A percentile compares a stretch with the other conserved stretches of the same genome.
phyloP scores from a whole-genome alignment of 2,329 filamentous ascomycete species.

The Apiospora pterosperma region DNA sequence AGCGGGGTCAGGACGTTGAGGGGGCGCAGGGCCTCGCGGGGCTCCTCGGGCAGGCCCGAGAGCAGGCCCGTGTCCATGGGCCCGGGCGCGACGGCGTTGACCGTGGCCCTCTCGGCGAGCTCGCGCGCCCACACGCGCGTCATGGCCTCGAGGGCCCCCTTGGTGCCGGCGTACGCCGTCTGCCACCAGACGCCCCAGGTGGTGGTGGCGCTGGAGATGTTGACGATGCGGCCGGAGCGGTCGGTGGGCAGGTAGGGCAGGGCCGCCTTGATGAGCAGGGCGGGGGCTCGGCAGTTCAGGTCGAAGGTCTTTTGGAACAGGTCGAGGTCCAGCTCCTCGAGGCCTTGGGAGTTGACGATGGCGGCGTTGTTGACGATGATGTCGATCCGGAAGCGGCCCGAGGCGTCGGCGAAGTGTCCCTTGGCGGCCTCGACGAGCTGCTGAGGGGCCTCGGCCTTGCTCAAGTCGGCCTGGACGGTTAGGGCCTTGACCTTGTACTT shows the following conservation, averaged over 20 bases:
- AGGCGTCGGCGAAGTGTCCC: constrained; percentile 48
- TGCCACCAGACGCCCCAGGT: constrained; percentile 51
- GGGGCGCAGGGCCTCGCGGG: constrained; percentile 37
- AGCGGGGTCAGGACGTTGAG: constrained; percentile 57
- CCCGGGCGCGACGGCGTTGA: constrained; percentile 57
- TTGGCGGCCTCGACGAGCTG: constrained; percentile 57
- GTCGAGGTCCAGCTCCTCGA: constrained; percentile 58
- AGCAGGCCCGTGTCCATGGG: constrained; percentile 55
- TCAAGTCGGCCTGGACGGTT: constrained; percentile 69
- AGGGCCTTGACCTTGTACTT: constrained; percentile 59
- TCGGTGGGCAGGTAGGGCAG: constrained; percentile 67
- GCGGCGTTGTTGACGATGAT: constrained; percentile 89
- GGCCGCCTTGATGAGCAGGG: constrained; percentile 73
- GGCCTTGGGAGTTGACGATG: constrained; percentile 59
- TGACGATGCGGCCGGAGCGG: constrained; percentile 56
- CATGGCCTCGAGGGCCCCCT: constrained; percentile 58
- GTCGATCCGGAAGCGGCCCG: constrained; percentile 64
- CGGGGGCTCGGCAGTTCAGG: constrained; percentile 78
- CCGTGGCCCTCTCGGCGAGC: constrained; percentile 48
- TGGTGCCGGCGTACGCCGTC: constrained; percentile 55
- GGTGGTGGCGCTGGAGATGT: constrained; percentile 53
- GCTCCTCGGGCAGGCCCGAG: constrained; percentile 36
- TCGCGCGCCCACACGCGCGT: constrained; percentile 57
- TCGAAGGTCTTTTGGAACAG: constrained; percentile 72
- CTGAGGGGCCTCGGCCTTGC: constrained; percentile 55